Evolutionary conservation across 2,329 filamentous ascomycete species (phyloP), one percentile per base, ranked within the genome.

Genomic region (Neonectria sp.): DNA sequence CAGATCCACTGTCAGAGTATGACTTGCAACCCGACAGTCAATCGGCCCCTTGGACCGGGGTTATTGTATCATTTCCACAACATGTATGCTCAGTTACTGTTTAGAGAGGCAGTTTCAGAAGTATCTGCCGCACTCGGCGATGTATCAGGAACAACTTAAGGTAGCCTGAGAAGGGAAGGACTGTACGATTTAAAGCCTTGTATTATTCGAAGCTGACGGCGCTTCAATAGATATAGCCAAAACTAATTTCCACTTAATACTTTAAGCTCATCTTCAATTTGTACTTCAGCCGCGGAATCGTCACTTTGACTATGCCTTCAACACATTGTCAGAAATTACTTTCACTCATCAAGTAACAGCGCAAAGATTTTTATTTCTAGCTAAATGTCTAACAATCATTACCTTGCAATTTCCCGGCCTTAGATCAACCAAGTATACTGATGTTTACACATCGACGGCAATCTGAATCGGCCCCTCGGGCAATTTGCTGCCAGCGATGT

Each of bases 401-500:
- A 15, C 46, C n/a, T 12, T n/a, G n/a, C n/a, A 7, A n/a, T 4
- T 35, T 24, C 4, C 21, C 48, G 11, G 8, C 12, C 27, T 3
- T n/a, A 35, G 11, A 53, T 21, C 33, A 24, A 40, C 11, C 45
- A 29, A 21, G 9, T 5, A 35, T 12, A 37, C 11, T 9, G 9
- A 24, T 11, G 3, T 17, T 27, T 48, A 61, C 1, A 61, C 60
- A 12, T 27, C 21, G 12, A 52, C 56, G 15, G 51, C 35, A 35
- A 60, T 29, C 6, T 57, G 56, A 25, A 53, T 25, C 11, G 88
- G 87, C 0, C 88, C 89, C 58, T 86, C 75, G 8, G 89, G 89
- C 43, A 86, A 78, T 68, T 86, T 80, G 66, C 87, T 91, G 3
- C 87, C 90, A n/a, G 92, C 92, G 79, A 95, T 84, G 78, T 95